These are phyloP conservation scores for Acacia melanoxylon DNA, from an alignment of 306 rosid species.

Conservation along the genomic window DNA sequence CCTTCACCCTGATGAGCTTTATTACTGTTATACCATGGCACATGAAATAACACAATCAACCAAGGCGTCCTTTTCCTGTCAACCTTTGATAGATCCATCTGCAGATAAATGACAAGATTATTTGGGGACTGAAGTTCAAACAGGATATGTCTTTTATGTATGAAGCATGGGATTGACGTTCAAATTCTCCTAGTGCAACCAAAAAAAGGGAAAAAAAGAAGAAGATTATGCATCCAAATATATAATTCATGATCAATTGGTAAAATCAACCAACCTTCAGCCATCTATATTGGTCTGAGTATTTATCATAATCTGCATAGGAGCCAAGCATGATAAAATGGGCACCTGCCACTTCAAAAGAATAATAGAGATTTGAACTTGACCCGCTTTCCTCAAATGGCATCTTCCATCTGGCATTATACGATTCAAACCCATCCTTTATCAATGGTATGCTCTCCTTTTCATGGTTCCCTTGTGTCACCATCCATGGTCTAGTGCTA, in stretches of 20 bases:
- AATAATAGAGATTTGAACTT: conserved; percentile 85
- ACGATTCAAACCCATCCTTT: conserved; percentile 70
- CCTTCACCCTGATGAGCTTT: conserved; percentile 92
- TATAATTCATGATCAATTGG: conserved; percentile 16
- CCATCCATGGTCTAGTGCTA: conserved; percentile 94
- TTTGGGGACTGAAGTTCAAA: not conserved
- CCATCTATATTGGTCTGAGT: conserved; percentile 88
- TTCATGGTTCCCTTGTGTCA: conserved; percentile 94
- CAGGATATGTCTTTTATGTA: not conserved
- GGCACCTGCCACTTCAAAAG: conserved; percentile 79
- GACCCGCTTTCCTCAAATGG: conserved; percentile 89
- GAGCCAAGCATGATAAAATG: conserved; percentile 93
- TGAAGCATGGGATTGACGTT: not conserved
- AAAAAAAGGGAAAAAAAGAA: too few species aligned
- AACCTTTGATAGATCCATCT: conserved; percentile 77
- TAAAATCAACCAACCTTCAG: conserved; percentile 65
- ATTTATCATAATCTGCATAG: conserved; percentile 67
- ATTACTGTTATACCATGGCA: conserved; percentile 95
- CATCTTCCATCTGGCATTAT: conserved; percentile 93
- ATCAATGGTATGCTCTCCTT: conserved; percentile 63
- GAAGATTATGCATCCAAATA: not conserved
- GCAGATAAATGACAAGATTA: conserved; percentile 32
- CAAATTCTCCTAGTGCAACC: not conserved
- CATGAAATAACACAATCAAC: conserved; percentile 77
- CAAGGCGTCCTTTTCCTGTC: conserved; percentile 83